Evolutionary conservation across 2,329 filamentous ascomycete species (phyloP).

Genomic region (Chrysoporthe deuterocubensis): DNA sequence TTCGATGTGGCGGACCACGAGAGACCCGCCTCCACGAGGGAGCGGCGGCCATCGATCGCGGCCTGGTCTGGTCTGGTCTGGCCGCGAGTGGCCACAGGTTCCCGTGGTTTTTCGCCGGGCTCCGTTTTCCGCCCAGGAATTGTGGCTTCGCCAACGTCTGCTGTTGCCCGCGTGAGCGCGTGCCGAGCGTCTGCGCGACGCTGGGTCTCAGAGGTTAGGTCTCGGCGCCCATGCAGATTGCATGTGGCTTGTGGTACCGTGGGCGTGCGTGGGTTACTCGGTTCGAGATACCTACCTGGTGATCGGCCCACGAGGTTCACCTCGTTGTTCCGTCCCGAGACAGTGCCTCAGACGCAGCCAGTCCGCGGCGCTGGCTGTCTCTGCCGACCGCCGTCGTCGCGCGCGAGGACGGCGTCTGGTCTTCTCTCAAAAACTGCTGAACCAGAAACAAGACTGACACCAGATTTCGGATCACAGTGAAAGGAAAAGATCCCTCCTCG

Average conservation of each 20-base stretch:
- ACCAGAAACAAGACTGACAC: background rate
- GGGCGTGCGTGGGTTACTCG: conserved; percentile 1
- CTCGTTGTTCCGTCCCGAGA: conserved; percentile 23
- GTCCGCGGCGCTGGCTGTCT: conserved; percentile 1
- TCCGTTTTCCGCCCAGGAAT: background rate
- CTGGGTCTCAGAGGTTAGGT: conserved; percentile 10
- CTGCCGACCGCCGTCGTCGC: background rate
- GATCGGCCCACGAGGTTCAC: background rate
- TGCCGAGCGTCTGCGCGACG: conserved; percentile 6
- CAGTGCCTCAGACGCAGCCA: conserved; percentile 7
- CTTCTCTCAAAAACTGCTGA: background rate
- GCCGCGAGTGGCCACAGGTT: conserved; percentile 35
- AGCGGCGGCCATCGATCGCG: conserved; percentile 39
- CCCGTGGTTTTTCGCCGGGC: background rate
- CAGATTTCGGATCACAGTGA: background rate
- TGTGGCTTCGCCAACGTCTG: conserved; percentile 1
- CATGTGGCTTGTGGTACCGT: background rate
- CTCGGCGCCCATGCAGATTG: conserved; percentile 14
- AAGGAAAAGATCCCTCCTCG: background rate
- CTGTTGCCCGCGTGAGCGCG: background rate
- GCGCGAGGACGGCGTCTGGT: background rate
- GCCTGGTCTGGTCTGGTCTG: conserved; percentile 40
- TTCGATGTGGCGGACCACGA: conserved; percentile 40
- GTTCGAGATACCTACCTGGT: conserved; percentile 23
- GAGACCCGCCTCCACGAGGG: conserved; percentile 34